Evolutionary conservation across 1,284 basidiomycete genomes (phyloP).

Genomic region (Afroboletus lepidellus): DNA sequence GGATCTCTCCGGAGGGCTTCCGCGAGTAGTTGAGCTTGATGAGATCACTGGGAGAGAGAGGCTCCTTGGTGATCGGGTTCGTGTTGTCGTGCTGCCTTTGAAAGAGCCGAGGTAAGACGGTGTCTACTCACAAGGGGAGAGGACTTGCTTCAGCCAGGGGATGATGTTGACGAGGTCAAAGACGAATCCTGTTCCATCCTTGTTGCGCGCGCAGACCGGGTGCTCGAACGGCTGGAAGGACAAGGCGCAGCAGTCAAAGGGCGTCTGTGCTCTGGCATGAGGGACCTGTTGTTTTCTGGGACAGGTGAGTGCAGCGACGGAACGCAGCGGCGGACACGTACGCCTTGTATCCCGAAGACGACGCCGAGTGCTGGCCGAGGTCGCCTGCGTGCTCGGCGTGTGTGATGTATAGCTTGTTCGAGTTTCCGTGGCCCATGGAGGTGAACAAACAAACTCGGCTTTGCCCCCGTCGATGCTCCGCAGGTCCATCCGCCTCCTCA

Average conservation of each 20-base stretch:
- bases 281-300: constrained; percentile 65
- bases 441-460: not conserved
- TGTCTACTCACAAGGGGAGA: constrained; percentile 10
- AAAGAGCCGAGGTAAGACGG: constrained; percentile 19
- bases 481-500: constrained; percentile 25
- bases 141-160: constrained; percentile 86
- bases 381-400: constrained; percentile 80
- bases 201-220: constrained; percentile 84
- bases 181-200: constrained; percentile 76
- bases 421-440: constrained; percentile 80
- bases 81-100: constrained; percentile 72
- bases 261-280: constrained; percentile 62
- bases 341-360: constrained; percentile 72
- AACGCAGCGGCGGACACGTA: constrained; percentile 36
- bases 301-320: not conserved
- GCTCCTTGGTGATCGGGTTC: constrained; percentile 86
- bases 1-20: constrained; percentile 76
- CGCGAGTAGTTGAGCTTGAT: constrained; percentile 87
- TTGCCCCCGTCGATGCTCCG: constrained; percentile 36
- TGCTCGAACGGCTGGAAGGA: constrained; percentile 89
- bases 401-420: constrained; percentile 83
- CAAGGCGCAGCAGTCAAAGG: constrained; percentile 90
- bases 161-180: constrained; percentile 90
- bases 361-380: constrained; percentile 72
- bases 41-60: constrained; percentile 76